phyloP scores from a whole-genome alignment of 2,329 filamentous ascomycete species.

The Colletotrichum godetiae region DNA sequence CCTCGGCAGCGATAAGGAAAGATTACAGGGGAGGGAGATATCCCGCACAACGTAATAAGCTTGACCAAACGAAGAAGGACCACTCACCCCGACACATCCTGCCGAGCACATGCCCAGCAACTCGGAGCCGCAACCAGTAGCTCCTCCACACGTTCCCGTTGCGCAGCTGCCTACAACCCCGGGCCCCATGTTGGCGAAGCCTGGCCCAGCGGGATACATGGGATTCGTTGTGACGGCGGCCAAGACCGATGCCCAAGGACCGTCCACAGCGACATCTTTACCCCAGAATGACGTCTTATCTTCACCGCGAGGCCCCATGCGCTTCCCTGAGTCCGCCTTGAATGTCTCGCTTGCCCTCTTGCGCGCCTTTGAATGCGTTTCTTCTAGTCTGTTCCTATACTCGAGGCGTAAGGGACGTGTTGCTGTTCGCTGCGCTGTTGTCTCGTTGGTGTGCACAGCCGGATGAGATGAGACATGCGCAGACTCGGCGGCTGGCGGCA shows the following conservation, averaged over 20 bases:
- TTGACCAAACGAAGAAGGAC: background rate
- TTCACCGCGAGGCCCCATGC: constrained; percentile 36
- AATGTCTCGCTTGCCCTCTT: constrained; percentile 27
- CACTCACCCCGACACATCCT: constrained; percentile 33
- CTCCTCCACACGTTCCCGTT: constrained; percentile 31
- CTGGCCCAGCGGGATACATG: constrained; percentile 35
- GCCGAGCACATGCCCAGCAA: constrained; percentile 29
- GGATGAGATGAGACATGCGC: constrained; percentile 78
- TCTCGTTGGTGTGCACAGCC: constrained; percentile 58
- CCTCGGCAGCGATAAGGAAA: constrained; percentile 1
- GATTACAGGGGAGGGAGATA: background rate
- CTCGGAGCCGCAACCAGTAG: constrained; percentile 30
- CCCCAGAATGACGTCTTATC: constrained; percentile 34
- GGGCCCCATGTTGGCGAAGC: constrained; percentile 16
- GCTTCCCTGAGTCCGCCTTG: constrained; percentile 17
- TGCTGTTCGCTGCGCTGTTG: constrained; percentile 10
- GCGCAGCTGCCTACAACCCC: constrained; percentile 33
- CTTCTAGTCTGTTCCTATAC: constrained; percentile 27
- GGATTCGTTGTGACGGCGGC: constrained; percentile 19
- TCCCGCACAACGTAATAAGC: background rate
- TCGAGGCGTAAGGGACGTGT: constrained; percentile 13
- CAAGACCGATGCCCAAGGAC: constrained; percentile 28
- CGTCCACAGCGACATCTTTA: constrained; percentile 16
- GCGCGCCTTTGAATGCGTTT: constrained; percentile 28
- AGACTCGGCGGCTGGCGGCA: constrained; percentile 57